Evolutionary conservation across 192 early-diverging fungal species (phyloP), one percentile per base, ranked within the genome.

Genomic region (Backusella australiensis): DNA sequence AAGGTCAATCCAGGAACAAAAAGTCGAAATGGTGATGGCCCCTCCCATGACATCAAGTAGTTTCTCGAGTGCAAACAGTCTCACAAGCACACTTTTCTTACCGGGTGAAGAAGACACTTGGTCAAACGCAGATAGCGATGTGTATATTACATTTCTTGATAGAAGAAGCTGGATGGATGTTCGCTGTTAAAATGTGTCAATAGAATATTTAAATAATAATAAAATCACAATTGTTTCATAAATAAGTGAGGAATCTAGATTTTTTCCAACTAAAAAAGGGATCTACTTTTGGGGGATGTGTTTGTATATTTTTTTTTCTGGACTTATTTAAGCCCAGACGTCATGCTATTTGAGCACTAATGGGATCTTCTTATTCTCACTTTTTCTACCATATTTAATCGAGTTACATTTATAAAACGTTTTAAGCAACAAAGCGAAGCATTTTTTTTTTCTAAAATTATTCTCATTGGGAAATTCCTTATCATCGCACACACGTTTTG

Each of bases 111-210:
- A 63, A 29, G 56, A 63, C 29, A 23, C 56, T 63, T 63, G 56
- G 56, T 63, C 56, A 63, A 63, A 63, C 7, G 23, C 26, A 26
- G 56, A 26, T 53, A 53, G n/a, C n/a, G 52, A 53, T 63, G 56
- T 63, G n/a, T 63, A 63, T 63, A 63, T 26, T 63, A 63, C 56
- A 63, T 63, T 63, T 63, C 56, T 23, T 26, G 56, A 63, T 29
- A 29, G 56, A 63, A 29, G 23, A 63, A 29, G 56, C 56, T 63
- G 56, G 56, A 29, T 63, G 9, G 56, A 29, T 9, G 6, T 63
- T 29, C 56, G 8, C 29, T 63, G 12, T 29, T 63, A 63, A 53
- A 53, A 63, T 63, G 26, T 56, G 53, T 56, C 53, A 63, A 63
- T 11, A 63, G 23, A 63, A 63, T 26, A 63, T 12, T 29, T n/a